phyloP scores from a whole-genome alignment of 768 basidiomycete genomes.

The Collybia mongolica region DNA sequence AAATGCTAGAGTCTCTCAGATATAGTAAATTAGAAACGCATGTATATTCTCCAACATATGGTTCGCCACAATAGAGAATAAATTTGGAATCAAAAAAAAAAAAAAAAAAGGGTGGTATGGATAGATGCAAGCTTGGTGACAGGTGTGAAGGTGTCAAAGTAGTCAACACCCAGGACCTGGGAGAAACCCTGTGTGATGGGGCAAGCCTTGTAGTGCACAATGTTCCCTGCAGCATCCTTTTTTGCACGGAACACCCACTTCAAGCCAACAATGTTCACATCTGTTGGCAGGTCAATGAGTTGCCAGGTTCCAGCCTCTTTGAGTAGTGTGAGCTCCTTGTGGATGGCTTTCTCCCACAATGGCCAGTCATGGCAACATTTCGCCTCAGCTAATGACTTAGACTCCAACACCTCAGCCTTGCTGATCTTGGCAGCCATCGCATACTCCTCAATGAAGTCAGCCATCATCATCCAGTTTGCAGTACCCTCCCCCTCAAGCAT shows the following conservation, averaged over 20 bases:
- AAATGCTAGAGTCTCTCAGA: too few relatives aligned
- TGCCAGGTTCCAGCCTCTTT: slow-evolving; percentile 24
- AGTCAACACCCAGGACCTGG: slow-evolving; percentile 14
- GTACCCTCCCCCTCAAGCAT: slow-evolving; percentile 7
- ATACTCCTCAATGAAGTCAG: slow-evolving; percentile 8
- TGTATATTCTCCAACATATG: too few relatives aligned
- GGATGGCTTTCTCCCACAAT: slow-evolving; percentile 24
- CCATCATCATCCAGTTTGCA: slow-evolving; percentile 7
- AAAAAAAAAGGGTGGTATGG: too few relatives aligned
- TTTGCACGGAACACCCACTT: slow-evolving; percentile 36
- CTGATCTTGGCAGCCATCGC: slow-evolving; percentile 9
- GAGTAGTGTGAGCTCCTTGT: slow-evolving; percentile 25
- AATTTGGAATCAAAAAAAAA: too few relatives aligned
- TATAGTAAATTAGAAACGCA: too few relatives aligned
- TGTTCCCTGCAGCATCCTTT: too few relatives aligned
- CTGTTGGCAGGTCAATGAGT: slow-evolving; percentile 18
- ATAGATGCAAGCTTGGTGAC: slow-evolving; percentile 8
- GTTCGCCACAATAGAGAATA: too few relatives aligned
- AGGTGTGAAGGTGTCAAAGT: slow-evolving; percentile 14
- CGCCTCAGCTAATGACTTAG: slow-evolving; percentile 13
- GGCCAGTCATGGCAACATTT: slow-evolving; percentile 12
- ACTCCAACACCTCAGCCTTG: slow-evolving; percentile 15
- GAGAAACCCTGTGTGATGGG: slow-evolving; percentile 10
- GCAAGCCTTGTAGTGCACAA: slow-evolving; percentile 22
- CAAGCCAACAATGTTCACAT: slow-evolving; percentile 21